Evolutionary conservation across 768 basidiomycete genomes (phyloP).

Genomic region (Lentinula edodes): DNA sequence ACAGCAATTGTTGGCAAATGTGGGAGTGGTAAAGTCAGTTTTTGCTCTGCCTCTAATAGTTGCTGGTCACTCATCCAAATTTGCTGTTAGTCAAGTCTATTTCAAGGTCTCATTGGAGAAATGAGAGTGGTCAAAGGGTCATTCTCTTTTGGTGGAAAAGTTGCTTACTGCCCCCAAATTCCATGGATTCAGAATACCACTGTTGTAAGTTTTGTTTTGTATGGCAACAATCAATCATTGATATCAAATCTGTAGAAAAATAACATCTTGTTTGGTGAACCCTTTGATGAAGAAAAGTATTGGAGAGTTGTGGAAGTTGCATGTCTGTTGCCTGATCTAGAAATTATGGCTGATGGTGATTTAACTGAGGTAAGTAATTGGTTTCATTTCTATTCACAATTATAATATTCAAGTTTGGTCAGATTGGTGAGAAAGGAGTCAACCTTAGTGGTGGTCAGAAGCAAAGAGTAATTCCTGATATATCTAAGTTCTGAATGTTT

Average conservation of each 20-base stretch:
- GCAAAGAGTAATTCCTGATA: conserved; percentile 34
- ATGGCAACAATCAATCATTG: neutral
- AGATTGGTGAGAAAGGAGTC: conserved; percentile 73
- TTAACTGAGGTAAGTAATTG: conserved; percentile 51
- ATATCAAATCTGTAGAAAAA: conserved; percentile 36
- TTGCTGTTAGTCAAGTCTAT: conserved; percentile 40
- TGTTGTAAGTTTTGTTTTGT: conserved; percentile 30
- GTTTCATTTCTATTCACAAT: neutral
- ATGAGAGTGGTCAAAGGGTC: conserved; percentile 51
- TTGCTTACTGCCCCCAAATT: conserved; percentile 68
- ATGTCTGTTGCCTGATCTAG: conserved; percentile 59
- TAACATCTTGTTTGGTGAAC: conserved; percentile 63
- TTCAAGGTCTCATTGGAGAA: conserved; percentile 65
- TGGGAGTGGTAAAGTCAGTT: conserved; percentile 54
- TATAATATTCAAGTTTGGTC: neutral
- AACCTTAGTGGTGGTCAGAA: conserved; percentile 66
- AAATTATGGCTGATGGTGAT: conserved; percentile 64
- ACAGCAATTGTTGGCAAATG: conserved; percentile 64
- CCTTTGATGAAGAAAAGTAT: conserved; percentile 59
- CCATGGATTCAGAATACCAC: conserved; percentile 76
- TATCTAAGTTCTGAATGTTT: too few species aligned
- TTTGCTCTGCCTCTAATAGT: neutral
- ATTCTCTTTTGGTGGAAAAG: conserved; percentile 54
- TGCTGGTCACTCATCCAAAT: neutral
- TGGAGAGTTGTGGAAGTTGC: conserved; percentile 58